Conservation (phyloP, 2,329 filamentous ascomycete species). For the Verticillium isaacii region DNA sequence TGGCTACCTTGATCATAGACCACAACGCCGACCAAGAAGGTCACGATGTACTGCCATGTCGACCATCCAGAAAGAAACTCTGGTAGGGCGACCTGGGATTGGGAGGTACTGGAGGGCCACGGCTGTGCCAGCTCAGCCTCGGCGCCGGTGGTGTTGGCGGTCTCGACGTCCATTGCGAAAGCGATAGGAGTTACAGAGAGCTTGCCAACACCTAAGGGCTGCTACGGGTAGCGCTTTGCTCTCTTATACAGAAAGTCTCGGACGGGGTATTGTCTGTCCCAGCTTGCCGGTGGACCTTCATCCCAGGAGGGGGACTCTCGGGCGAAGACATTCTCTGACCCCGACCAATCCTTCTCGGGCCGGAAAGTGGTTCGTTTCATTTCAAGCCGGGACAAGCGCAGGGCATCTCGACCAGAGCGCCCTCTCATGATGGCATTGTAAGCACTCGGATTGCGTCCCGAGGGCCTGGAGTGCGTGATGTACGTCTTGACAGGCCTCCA, state of each 20-base stretch:
- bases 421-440: not conserved
- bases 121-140: not conserved
- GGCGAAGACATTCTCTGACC: not conserved
- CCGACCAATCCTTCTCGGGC: not conserved
- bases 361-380: not conserved
- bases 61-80: constrained; percentile 12
- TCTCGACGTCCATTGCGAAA: not conserved
- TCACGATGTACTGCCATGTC: constrained; percentile 25
- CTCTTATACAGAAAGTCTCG: not conserved
- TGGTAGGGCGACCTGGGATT: not conserved
- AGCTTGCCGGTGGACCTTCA: not conserved
- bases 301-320: not conserved
- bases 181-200: not conserved
- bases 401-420: not conserved
- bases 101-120: constrained; percentile 2
- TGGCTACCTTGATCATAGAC: constrained; percentile 34
- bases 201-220: no score
- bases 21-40: constrained; percentile 24
- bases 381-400: not conserved
- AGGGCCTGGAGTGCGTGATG: not conserved
- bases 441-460: not conserved
- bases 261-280: not conserved
- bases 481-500: constrained; percentile 3
- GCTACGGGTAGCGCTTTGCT: not conserved
- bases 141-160: not conserved